Evolutionary conservation across 768 basidiomycete species (phyloP), one percentile per base, ranked within the genome.

Genomic region (Lanmaoa rubissima): DNA sequence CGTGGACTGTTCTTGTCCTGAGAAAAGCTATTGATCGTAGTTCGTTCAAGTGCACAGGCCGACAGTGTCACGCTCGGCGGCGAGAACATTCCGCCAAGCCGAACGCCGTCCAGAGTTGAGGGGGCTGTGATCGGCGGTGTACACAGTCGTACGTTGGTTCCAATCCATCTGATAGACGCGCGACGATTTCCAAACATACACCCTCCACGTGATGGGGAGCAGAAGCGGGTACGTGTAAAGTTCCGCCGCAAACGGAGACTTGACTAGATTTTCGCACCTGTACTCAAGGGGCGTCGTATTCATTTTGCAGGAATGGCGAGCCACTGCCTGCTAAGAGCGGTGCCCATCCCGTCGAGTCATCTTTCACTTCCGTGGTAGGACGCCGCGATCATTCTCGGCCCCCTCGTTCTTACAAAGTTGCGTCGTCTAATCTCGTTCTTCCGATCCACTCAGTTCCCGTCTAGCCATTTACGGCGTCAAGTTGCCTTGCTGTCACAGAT

Each of bases 401-500:
- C 57, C 49, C 49, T 45, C 55, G 42, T 59, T 60, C 59, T 60
- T 56, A 47, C 54, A 68, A 61, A 44, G 51, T 57, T 43, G 36
- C 48, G 36, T 60, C 28, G 59, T 61, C 64, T 61, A 58, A 66
- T 70, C 66, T 64, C 17, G 51, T 55, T 17, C 40, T 31, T 58
- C 62, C 41, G 65, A 66, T 65, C 60, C 54, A 48, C 19, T 31
- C 52, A 42, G 45, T 54, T 40, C 53, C 52, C 57, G 51, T 57
- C 32, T 56, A 51, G 53, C 62, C 67, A 32, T 60, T 65, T 65
- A 65, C 69, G 68, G 70, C 57, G 39, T 54, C 59, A 54, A 62
- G 47, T 59, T 51, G 35, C 51, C 52, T 52, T 64, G 62, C 63
- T 61, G 69, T 69, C 65, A 69, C 61, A 62, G 67, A 67, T 69